Percentiles rank a stretch among this genome's conserved stretches.
These are phyloP conservation scores for Gryganskiella cystojenkinii DNA, from an alignment of 192 early-diverging fungal genomes.

Conservation along the genomic window DNA sequence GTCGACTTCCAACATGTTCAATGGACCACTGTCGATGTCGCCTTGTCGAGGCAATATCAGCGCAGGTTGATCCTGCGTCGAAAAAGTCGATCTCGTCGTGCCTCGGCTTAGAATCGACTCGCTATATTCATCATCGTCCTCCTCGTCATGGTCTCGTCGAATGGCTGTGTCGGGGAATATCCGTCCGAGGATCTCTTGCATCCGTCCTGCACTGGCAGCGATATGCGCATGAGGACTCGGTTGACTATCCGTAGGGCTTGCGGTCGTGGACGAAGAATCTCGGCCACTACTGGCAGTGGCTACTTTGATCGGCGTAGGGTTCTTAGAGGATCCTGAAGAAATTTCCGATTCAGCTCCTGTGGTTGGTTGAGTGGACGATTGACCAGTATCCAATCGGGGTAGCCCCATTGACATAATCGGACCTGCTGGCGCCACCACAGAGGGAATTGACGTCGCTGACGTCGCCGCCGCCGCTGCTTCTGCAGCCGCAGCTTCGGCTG, in stretches of 20 bases:
- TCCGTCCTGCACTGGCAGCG: conserved; percentile 38
- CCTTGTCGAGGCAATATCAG: background rate
- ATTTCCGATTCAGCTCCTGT: background rate
- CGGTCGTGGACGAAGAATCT: background rate
- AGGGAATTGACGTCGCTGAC: background rate
- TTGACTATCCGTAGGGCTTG: conserved; percentile 41
- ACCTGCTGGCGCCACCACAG: background rate
- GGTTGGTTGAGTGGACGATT: background rate
- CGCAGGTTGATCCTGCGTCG: background rate
- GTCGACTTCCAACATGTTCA: background rate
- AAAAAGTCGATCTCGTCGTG: conserved; percentile 8
- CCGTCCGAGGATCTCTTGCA: conserved; percentile 47
- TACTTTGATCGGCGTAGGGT: too few species aligned
- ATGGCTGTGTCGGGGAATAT: conserved; percentile 42
- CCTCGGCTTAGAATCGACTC: conserved; percentile 30
- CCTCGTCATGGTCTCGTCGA: background rate
- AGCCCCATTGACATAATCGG: background rate
- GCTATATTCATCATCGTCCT: background rate
- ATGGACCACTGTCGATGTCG: background rate
- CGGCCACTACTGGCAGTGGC: too few species aligned
- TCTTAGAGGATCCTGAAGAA: too few species aligned
- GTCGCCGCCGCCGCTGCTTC: conserved; percentile 1
- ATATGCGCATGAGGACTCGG: conserved; percentile 21
- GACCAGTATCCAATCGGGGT: background rate
- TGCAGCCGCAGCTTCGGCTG: conserved; percentile 26